These are phyloP conservation scores for Pulveroboletus sp. DNA, from an alignment of 768 basidiomycete genomes.

Conservation along the genomic window DNA sequence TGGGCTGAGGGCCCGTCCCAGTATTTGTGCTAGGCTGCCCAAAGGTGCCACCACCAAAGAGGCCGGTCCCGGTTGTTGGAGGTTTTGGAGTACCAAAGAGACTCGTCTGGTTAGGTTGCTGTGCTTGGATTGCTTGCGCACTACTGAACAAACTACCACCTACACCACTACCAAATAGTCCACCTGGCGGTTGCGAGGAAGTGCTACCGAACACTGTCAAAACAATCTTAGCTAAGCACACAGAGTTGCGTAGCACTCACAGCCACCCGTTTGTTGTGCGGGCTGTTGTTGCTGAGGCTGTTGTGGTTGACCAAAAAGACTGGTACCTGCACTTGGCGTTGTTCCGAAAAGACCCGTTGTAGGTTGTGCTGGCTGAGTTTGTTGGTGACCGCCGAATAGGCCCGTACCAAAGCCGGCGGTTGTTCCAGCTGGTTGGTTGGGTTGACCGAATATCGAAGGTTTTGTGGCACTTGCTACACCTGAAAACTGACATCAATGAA, in stretches of 20 bases:
- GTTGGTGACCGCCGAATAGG: constrained; percentile 26
- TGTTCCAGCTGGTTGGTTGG: constrained; percentile 36
- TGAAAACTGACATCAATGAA: constrained; percentile 8
- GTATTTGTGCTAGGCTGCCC: constrained; percentile 37
- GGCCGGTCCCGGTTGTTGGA: constrained; percentile 28
- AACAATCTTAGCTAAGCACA: constrained; percentile 5
- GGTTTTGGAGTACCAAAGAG: constrained; percentile 31
- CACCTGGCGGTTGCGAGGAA: constrained; percentile 24
- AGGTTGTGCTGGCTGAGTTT: constrained; percentile 21
- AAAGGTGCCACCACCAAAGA: constrained; percentile 51
- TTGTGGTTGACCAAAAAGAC: constrained; percentile 32
- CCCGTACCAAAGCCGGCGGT: constrained; percentile 34
- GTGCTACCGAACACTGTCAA: constrained; percentile 36
- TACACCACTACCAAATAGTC: constrained; percentile 36
- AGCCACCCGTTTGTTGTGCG: constrained; percentile 34
- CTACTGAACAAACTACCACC: constrained; percentile 32
- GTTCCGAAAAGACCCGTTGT: constrained; percentile 30
- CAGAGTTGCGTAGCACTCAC: constrained; percentile 24
- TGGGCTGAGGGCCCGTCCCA: constrained; percentile 26
- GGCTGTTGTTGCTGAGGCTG: constrained; percentile 35
- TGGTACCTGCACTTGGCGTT: constrained; percentile 15
- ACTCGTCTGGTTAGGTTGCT: constrained; percentile 33
- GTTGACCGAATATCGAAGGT: constrained; percentile 46
- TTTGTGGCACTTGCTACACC: constrained; percentile 36
- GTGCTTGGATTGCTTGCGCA: constrained; percentile 34